Percentiles rank a stretch among this genome's conserved stretches.
Evolutionary conservation across 2,329 filamentous ascomycete genomes (phyloP).

Genomic region (Beauveria sp.): DNA sequence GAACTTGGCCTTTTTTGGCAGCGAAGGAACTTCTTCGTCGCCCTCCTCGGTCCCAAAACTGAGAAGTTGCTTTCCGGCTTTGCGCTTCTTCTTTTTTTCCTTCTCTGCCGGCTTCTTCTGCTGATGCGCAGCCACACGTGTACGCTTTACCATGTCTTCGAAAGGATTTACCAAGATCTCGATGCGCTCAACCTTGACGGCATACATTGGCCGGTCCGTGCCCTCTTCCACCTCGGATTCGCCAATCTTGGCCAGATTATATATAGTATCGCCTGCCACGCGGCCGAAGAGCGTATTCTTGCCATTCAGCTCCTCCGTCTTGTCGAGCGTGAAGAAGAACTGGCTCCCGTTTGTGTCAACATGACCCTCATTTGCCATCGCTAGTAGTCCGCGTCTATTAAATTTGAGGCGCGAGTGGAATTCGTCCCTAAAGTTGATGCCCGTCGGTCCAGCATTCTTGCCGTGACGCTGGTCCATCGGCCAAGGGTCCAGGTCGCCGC

Average conservation of each 20-base stretch:
- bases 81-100: slow-evolving; percentile 59
- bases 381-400: slow-evolving; percentile 80
- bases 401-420: slow-evolving; percentile 89
- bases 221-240: slow-evolving; percentile 75
- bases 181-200: slow-evolving; percentile 65
- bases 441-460: slow-evolving; percentile 50
- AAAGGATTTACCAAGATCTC: slow-evolving; percentile 80
- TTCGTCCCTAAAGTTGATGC: slow-evolving; percentile 68
- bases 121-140: slow-evolving; percentile 45
- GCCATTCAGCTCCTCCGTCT: slow-evolving; percentile 74
- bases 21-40: slow-evolving; percentile 42
- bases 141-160: slow-evolving; percentile 67
- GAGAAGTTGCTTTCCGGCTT: slow-evolving; percentile 66
- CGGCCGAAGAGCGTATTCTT: slow-evolving; percentile 93
- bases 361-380: slow-evolving; percentile 86
- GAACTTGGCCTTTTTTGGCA: slow-evolving; percentile 70
- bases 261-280: slow-evolving; percentile 88
- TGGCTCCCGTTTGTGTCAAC: slow-evolving; percentile 84
- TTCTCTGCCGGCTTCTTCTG: slow-evolving; percentile 30
- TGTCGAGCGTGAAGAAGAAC: slow-evolving; percentile 91
- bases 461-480: slow-evolving; percentile 59
- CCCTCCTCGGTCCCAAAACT: slow-evolving; percentile 71
- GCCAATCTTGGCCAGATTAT: slow-evolving; percentile 89
- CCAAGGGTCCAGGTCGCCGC: slow-evolving; percentile 65
- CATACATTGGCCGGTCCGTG: slow-evolving; percentile 77